Evolutionary conservation across 192 early-diverging fungal genomes (phyloP).

Genomic region (Jimgerdemannia lactiflua): DNA sequence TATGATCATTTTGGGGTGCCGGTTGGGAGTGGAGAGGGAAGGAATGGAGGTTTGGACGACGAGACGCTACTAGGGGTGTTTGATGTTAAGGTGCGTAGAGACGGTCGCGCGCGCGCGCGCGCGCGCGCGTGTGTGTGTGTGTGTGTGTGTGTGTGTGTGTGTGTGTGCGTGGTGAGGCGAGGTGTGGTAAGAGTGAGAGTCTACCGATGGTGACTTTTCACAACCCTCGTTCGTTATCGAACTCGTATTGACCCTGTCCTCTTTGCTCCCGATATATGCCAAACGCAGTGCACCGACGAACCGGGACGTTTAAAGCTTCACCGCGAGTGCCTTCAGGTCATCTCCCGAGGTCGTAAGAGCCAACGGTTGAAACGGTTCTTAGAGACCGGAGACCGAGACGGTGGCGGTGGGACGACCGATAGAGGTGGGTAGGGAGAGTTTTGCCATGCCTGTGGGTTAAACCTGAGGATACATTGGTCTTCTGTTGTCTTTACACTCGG

Average conservation of each 20-base stretch:
- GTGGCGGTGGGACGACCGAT: neutral
- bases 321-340: slow-evolving; percentile 16
- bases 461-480: neutral
- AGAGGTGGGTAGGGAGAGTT: neutral
- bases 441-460: neutral
- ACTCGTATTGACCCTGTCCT: neutral
- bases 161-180: no score
- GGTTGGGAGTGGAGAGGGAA: slow-evolving; percentile 22
- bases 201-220: no score
- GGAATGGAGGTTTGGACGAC: slow-evolving; percentile 30
- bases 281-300: slow-evolving; percentile 22
- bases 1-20: slow-evolving; percentile 41
- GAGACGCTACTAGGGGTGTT: slow-evolving; percentile 23
- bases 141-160: no score
- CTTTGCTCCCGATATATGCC: slow-evolving; percentile 8
- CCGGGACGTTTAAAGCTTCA: slow-evolving; percentile 18
- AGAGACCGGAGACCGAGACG: neutral
- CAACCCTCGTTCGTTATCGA: no score
- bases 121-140: no score
- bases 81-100: slow-evolving; percentile 16
- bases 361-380: slow-evolving; percentile 11
- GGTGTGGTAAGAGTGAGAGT: no score
- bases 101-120: no score
- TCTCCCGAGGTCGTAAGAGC: slow-evolving; percentile 22
- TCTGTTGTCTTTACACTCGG: neutral